Conservation (phyloP, 176 grass and related monocot species). For the Themeda triandra region DNA sequence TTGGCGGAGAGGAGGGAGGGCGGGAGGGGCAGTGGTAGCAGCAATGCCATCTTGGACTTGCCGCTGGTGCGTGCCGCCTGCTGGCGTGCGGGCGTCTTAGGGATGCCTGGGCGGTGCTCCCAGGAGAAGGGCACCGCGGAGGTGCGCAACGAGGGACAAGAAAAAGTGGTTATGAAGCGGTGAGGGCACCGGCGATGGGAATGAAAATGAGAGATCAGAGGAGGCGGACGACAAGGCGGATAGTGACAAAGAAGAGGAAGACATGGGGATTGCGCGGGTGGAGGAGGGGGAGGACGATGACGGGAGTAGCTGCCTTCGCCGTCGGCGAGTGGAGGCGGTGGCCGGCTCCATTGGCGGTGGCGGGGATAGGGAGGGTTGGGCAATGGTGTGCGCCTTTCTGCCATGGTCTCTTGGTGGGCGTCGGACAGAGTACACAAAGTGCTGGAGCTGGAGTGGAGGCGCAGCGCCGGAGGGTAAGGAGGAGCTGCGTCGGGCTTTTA, state of each 20-base stretch:
- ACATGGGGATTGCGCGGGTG: not conserved
- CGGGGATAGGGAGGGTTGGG: slow-evolving; percentile 3
- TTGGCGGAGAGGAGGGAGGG: slow-evolving; percentile 44
- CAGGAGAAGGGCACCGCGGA: slow-evolving; percentile 77
- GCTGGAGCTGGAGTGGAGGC: too few species aligned
- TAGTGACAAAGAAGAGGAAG: not conserved
- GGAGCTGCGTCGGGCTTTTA: too few species aligned
- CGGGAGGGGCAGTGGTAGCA: slow-evolving; percentile 42
- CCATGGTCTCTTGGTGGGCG: not conserved
- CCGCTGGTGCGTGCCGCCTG: too few species aligned
- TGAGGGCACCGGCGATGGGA: slow-evolving; percentile 31
- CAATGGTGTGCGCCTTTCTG: slow-evolving; percentile 20
- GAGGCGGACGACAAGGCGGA: slow-evolving; percentile 15
- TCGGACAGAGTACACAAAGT: too few species aligned
- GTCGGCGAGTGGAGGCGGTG: not conserved
- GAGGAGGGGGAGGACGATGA: not conserved
- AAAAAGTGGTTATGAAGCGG: slow-evolving; percentile 57
- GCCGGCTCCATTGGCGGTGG: not conserved
- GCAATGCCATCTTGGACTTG: slow-evolving; percentile 14
- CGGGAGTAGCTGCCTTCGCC: not conserved
- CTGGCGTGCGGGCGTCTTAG: too few species aligned
- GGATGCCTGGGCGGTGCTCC: too few species aligned
- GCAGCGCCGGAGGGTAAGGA: too few species aligned
- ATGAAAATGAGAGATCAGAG: slow-evolving; percentile 26
- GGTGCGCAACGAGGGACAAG: slow-evolving; percentile 46